Evolutionary conservation across 1,284 basidiomycete species (phyloP), one percentile per base, ranked within the genome.

Genomic region (Neotropicomus parvogracilis): DNA sequence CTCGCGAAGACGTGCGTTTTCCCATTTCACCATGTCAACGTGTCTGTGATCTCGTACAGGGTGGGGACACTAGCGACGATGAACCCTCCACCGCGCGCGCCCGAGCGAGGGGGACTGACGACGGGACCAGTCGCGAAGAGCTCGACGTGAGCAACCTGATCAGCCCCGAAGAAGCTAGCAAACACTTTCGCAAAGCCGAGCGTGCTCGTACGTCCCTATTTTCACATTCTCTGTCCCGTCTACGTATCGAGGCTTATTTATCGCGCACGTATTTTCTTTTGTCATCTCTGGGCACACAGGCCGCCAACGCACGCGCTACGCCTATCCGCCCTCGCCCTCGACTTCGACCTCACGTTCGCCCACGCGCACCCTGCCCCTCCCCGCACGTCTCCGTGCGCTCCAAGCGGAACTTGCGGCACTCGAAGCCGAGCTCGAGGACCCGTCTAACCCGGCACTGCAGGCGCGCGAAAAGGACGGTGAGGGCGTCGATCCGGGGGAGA

Each of bases 401-500:
- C 83, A 85, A 55, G 71, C 74, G 1, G 86, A 90, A 56, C 70
- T 91, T 3, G 62, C 75, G 0, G 70, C 79, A 1, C 71, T 91
- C 13, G 88, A 91, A 59, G 65, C 68, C 0, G 88, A 90, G 60
- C 70, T 88, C 14, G 74, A 79, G 1, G 84, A 88, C 58, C 85
- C 84, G 3, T 77, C 84, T 3, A 87, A 83, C 63, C 81, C 82
- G 6, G 65, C 79, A n/a, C 59, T 87, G 62, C 62, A 63, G 31
- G 56, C 49, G 20, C 44, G 55, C 24, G 63, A 60, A 68, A 77
- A 68, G 68, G 80, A 54, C 11, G 79, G 81, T 44, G 77, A 78
- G 34, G 75, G 75, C n/a, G 75, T 83, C 10, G 85, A 89, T 60
- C 78, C 86, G 0, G 87, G 84, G 6, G 84, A 86, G 60, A 74